A percentile compares a stretch with the other conserved stretches of the same genome.
Evolutionary conservation across 495 filamentous ascomycete species (phyloP).

Genomic region (Neurospora africana): DNA sequence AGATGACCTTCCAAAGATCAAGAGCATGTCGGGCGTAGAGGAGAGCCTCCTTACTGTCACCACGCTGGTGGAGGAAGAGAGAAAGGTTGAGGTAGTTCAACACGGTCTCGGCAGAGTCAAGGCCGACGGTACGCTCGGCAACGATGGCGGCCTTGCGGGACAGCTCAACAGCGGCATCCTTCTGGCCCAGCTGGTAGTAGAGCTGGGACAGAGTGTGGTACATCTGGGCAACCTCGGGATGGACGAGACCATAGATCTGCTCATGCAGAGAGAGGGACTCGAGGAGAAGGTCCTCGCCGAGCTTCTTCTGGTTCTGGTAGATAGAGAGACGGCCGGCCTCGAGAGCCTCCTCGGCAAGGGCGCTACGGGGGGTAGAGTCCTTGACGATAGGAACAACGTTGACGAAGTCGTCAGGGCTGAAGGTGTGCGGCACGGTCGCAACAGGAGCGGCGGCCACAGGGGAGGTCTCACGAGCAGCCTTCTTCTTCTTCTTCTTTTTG

Average conservation of each 20-base stretch:
- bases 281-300: slow-evolving; percentile 89
- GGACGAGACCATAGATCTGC: slow-evolving; percentile 96
- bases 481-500: slow-evolving; percentile 62
- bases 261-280: slow-evolving; percentile 95
- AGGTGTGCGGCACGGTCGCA: slow-evolving; percentile 46
- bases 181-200: slow-evolving; percentile 92
- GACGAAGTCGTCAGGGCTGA: slow-evolving; percentile 73
- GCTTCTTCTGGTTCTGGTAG: slow-evolving; percentile 85
- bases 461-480: slow-evolving; percentile 45
- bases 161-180: slow-evolving; percentile 86
- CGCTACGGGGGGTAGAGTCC: slow-evolving; percentile 78
- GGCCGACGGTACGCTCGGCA: slow-evolving; percentile 83
- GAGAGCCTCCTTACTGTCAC: slow-evolving; percentile 75
- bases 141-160: slow-evolving; percentile 95
- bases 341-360: slow-evolving; percentile 87
- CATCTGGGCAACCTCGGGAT: slow-evolving; percentile 90
- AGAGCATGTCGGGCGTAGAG: slow-evolving; percentile 85
- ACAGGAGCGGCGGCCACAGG: slow-evolving; percentile 44
- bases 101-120: slow-evolving; percentile 89
- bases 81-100: slow-evolving; percentile 91
- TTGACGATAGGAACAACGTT: slow-evolving; percentile 91
- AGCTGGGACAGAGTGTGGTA: slow-evolving; percentile 93
- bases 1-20: slow-evolving; percentile 94
- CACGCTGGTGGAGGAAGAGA: slow-evolving; percentile 85
- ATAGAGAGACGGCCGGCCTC: slow-evolving; percentile 93